Evolutionary conservation across 2,329 filamentous ascomycete genomes (phyloP), one percentile per base, ranked within the genome.

Genomic region (Albifimbria verrucaria): DNA sequence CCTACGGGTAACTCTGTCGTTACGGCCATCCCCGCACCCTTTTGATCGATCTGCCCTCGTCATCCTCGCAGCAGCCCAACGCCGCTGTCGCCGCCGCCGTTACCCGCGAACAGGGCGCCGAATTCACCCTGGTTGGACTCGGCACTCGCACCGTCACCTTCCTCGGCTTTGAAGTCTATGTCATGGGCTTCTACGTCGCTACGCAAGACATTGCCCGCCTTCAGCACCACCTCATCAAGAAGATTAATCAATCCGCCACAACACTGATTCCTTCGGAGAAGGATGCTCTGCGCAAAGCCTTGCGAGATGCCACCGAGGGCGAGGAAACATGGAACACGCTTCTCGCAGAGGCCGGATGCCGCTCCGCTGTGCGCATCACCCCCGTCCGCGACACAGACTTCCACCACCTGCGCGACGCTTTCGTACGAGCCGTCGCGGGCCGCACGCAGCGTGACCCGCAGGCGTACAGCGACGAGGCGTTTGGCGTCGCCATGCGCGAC

Each of bases 321-420:
- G 87, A 89, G 59, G 77, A 83, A 59, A 81, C 90, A 28, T 97
- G 92, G 92, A 79, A 85, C 43, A 74, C 80, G 15, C 77, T 96
- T 3, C 73, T 97, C 23, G 76, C 77, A 53, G 76, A 86, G 0
- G 78, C 83, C 3, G 80, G 84, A 0, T 83, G 93, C n/a, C 78
- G 91, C 51, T 93, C 86, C 23, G 82, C 87, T 0, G 86, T 96
- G 73, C 83, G 93, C 45, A 88, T 99, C 57, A 86, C 93, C 3
- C 94, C 94, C 0, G 92, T 91, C n/a, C 81, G 91, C 36, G 92
- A 95, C 70, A 99, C 94, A 18, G 92, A 97, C 71, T 97, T 97
- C 71, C 85, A 87, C 59, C 94, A 99, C 69, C 72, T 99, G 57
- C 84, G 93, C 41, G 94, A 99, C 66, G 94, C 90, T 1, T 95